Base-by-base conservation (phyloP, 2,329 filamentous ascomycete genomes). In the Trichoderma sp. region DNA sequence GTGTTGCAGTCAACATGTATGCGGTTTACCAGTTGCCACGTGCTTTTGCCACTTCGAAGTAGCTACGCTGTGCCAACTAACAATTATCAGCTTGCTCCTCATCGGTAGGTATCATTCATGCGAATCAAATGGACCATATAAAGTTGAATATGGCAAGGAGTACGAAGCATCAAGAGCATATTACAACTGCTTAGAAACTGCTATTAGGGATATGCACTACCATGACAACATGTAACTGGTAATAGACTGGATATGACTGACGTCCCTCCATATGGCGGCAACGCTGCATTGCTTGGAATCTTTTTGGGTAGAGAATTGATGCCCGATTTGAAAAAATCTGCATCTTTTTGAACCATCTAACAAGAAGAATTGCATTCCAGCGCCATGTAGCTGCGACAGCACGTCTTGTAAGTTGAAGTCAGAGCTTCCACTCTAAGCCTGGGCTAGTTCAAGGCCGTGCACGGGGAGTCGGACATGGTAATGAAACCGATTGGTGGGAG, bases 401-500 rank as follows among this genome's bases (percentile, higher is more conserved):
- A 56, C 14, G 51, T 26, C 11, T 28, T 57, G n/a, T 30, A 26
- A 9, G 53, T 2, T n/a, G 6, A 57, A 30, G 26, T 1, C 7
- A 18, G 26, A 53, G 47, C 43, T 21, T 51, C n/a, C n/a, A 47
- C 43, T 51, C 43, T 24, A 12, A 24, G 43, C 18, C 14, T 28
- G 26, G 26, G 53, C 53, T 30, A 28, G 53, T 53, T 28, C n/a
- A 39, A 57, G 64, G 18, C 32, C 26, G 51, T 39, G 65, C 53
- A 47, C 65, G 65, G 51, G 65, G 24, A 32, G 26, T 58, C 51
- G 65, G 65, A 32, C 65, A 68, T 39, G 65, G 65, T 28, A 68
- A 57, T 30, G 15, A 34, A 68, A 21, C 65, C 65, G 65, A 68
- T 68, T 68, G 65, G 65, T 34, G 51, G 65, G 36, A 60, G 65